Conservation (phyloP, 2,329 filamentous ascomycete species). For the Cercospora berteroae region DNA sequence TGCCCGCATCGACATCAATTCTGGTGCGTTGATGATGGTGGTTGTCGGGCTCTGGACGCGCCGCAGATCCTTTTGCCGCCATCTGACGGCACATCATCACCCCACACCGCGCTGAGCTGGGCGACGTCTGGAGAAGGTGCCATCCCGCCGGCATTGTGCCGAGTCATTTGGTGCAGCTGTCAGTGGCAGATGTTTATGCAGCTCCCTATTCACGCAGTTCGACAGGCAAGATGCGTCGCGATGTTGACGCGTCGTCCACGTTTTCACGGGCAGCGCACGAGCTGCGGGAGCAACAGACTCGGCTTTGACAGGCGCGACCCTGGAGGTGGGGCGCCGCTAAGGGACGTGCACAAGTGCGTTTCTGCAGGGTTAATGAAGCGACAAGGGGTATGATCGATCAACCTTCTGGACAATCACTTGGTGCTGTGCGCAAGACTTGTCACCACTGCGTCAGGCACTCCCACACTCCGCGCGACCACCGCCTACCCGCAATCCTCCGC, state of each 20-base stretch:
- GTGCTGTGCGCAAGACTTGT: not conserved
- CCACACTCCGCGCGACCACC: not conserved
- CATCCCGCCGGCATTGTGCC: not conserved
- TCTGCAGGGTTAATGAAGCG: not conserved
- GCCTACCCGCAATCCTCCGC: not conserved
- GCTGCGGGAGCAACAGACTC: not conserved
- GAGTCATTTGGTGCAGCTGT: not conserved
- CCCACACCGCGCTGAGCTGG: not conserved
- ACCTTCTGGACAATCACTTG: slow-evolving; percentile 1
- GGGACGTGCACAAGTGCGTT: not conserved
- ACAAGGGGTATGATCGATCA: slow-evolving; percentile 1
- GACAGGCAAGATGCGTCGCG: not conserved
- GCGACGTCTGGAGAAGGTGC: not conserved
- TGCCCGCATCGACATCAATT: not conserved
- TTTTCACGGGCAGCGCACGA: not conserved
- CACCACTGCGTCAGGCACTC: not conserved
- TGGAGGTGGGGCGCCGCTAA: not conserved
- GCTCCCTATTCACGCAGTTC: not conserved
- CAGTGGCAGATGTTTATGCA: not conserved
- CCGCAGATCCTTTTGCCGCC: slow-evolving; percentile 1
- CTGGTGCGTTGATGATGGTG: not conserved
- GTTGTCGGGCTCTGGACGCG: not conserved
- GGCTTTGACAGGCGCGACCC: not conserved
- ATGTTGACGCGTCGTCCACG: not conserved
- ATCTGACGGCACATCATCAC: not conserved